A percentile compares a stretch with the other conserved stretches of the same genome.
Evolutionary conservation across 2,329 filamentous ascomycete genomes (phyloP).

Genomic region (Eurotiales sp.): DNA sequence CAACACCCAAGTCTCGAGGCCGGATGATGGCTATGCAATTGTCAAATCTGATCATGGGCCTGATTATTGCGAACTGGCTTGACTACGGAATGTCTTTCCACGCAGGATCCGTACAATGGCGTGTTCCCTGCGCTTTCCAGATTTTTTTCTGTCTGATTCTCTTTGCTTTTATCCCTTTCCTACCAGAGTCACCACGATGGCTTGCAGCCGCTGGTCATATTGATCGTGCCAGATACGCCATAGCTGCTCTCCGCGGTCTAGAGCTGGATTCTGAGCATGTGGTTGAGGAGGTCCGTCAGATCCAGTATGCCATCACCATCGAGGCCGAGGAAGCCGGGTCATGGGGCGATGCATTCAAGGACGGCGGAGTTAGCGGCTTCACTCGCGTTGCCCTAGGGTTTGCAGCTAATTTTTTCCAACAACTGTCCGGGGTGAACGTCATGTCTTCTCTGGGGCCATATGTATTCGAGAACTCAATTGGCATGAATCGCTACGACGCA

Average conservation of each 20-base stretch:
- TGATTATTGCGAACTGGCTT: slow-evolving; percentile 28
- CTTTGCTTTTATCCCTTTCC: slow-evolving; percentile 18
- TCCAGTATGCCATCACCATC: slow-evolving; percentile 42
- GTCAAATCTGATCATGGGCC: slow-evolving; percentile 21
- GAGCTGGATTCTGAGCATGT: slow-evolving; percentile 48
- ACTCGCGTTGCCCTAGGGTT: slow-evolving; percentile 22
- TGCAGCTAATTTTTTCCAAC: slow-evolving; percentile 32
- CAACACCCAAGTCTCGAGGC: slow-evolving; percentile 38
- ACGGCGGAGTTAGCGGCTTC: slow-evolving; percentile 23
- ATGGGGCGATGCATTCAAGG: slow-evolving; percentile 16
- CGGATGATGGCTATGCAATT: slow-evolving; percentile 41
- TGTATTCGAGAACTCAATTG: slow-evolving; percentile 40
- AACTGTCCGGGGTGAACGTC: slow-evolving; percentile 41
- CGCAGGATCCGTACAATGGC: slow-evolving; percentile 22
- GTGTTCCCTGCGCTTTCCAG: slow-evolving; percentile 23
- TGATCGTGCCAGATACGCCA: slow-evolving; percentile 17
- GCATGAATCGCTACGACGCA: slow-evolving; percentile 31
- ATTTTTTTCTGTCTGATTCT: slow-evolving; percentile 20
- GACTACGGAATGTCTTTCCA: slow-evolving; percentile 25
- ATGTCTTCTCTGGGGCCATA: slow-evolving; percentile 41
- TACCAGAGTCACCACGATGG: slow-evolving; percentile 25
- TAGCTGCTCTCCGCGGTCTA: slow-evolving; percentile 19
- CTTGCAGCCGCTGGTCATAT: slow-evolving; percentile 19
- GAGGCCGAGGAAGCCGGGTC: slow-evolving; percentile 31
- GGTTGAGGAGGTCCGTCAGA: slow-evolving; percentile 31